phyloP scores from a whole-genome alignment of 163 green algal species.

The Trebouxia gelatinosa region DNA sequence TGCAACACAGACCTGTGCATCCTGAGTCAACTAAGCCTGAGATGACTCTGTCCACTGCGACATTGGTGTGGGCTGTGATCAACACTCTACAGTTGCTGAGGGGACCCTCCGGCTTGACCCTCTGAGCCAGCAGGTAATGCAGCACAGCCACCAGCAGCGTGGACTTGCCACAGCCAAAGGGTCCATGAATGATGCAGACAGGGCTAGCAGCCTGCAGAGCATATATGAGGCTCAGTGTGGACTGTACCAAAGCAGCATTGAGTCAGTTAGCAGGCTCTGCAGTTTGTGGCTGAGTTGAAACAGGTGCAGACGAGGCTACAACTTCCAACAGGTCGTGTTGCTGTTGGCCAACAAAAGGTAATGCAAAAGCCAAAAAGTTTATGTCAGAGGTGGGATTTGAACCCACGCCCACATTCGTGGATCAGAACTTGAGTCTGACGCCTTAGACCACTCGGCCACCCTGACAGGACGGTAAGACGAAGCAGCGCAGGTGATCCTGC shows the following conservation, averaged over 20 bases:
- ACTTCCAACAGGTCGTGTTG: too few species aligned
- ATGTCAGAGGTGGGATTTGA: too few species aligned
- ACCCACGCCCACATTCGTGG: too few species aligned
- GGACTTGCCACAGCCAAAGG: constrained; percentile 83
- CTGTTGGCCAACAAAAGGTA: too few species aligned
- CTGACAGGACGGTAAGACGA: too few species aligned
- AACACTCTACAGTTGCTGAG: constrained; percentile 49
- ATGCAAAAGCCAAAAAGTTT: too few species aligned
- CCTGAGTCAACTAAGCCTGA: constrained; percentile 57
- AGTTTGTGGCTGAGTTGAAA: too few species aligned
- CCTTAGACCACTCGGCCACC: too few species aligned
- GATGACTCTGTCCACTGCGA: constrained; percentile 90
- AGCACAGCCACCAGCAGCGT: constrained; percentile 80
- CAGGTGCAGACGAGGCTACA: too few species aligned
- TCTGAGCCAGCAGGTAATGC: constrained; percentile 56
- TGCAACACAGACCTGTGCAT: constrained; percentile 47
- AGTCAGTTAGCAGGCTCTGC: too few species aligned
- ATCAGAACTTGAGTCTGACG: too few species aligned
- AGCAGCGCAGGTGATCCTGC: too few species aligned
- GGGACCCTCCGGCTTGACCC: not conserved
- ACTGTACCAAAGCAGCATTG: not conserved
- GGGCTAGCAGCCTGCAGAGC: constrained; percentile 46
- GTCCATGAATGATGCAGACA: constrained; percentile 81
- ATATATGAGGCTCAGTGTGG: not conserved
- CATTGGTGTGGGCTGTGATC: constrained; percentile 82